Percentiles rank a stretch among this genome's conserved stretches.
Conservation (phyloP, 139 green algal species). For the Desmodesmus armatus region DNA sequence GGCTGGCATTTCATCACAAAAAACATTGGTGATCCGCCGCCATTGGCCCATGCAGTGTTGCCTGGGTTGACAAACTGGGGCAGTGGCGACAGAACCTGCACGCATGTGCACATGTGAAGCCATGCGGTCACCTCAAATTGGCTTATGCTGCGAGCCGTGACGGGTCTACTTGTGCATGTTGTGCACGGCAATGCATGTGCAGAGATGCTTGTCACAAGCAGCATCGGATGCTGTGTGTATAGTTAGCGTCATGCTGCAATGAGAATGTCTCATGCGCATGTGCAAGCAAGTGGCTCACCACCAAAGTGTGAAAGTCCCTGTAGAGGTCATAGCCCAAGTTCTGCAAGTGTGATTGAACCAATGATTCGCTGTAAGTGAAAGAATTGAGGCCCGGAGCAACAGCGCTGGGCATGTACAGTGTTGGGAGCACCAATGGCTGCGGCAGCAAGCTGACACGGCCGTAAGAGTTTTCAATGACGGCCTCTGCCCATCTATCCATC, state of each 20-base stretch:
- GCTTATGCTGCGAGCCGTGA: too few species aligned
- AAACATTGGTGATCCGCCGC: slow-evolving; percentile 25
- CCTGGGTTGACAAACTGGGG: slow-evolving; percentile 50
- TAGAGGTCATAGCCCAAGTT: slow-evolving; percentile 30
- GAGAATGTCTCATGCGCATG: too few species aligned
- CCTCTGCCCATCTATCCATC: slow-evolving; percentile 30
- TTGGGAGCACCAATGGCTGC: slow-evolving; percentile 52
- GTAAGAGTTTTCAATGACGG: slow-evolving; percentile 62
- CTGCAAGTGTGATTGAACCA: slow-evolving; percentile 35
- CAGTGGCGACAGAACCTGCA: slow-evolving; percentile 52
- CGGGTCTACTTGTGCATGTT: too few species aligned
- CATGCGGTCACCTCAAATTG: too few species aligned
- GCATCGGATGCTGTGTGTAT: too few species aligned
- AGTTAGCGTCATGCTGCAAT: too few species aligned
- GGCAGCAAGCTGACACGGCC: slow-evolving; percentile 56
- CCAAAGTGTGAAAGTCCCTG: slow-evolving; percentile 45
- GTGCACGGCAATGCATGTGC: too few species aligned
- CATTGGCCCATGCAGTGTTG: slow-evolving; percentile 56
- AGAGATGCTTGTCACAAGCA: too few species aligned
- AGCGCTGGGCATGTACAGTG: slow-evolving; percentile 40
- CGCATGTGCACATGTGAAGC: too few species aligned
- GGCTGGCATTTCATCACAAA: slow-evolving; percentile 64
- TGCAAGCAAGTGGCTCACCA: slow-evolving; percentile 22
- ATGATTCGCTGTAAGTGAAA: slow-evolving; percentile 55
- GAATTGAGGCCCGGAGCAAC: slow-evolving; percentile 22